Conservation (phyloP, 108 stramenopile species). For the Conticribra guillardii region DNA sequence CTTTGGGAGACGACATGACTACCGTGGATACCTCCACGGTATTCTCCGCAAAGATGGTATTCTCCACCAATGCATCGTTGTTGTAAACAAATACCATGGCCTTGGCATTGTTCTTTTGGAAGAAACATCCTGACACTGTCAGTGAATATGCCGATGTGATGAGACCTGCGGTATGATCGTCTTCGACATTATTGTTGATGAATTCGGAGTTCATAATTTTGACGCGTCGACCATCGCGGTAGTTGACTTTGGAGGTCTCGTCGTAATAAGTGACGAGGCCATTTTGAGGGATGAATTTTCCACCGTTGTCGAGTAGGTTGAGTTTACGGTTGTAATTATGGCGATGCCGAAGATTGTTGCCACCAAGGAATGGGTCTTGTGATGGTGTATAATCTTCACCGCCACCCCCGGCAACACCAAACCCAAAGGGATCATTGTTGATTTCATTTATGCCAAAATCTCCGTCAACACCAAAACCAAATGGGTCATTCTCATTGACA, state of each 20-base stretch:
- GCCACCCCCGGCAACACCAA: not conserved
- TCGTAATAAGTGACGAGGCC: conserved; percentile 33
- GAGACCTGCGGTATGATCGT: conserved; percentile 31
- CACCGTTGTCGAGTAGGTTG: conserved; percentile 29
- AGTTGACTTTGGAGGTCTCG: conserved; percentile 14
- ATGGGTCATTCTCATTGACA: no score
- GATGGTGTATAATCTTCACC: no score
- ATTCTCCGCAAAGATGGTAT: conserved; percentile 39
- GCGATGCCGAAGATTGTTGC: not conserved
- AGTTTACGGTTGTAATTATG: not conserved
- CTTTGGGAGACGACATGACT: conserved; percentile 29
- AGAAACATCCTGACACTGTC: conserved; percentile 28
- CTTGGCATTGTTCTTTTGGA: conserved; percentile 25
- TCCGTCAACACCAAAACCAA: no score
- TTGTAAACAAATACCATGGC: conserved; percentile 49
- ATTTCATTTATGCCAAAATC: not conserved
- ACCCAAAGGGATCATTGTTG: not conserved
- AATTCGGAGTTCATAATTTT: conserved; percentile 32
- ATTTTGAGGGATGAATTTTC: conserved; percentile 27
- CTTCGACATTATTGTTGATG: conserved; percentile 21
- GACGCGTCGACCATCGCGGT: conserved; percentile 39
- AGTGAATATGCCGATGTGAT: conserved; percentile 43
- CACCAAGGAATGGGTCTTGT: not conserved
- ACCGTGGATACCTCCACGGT: conserved; percentile 34
- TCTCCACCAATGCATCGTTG: conserved; percentile 34